Percentiles rank a stretch among this genome's conserved stretches.
These are phyloP conservation scores for Omphalea diandra DNA, from an alignment of 441 rosid genomes.

Conservation along the genomic window DNA sequence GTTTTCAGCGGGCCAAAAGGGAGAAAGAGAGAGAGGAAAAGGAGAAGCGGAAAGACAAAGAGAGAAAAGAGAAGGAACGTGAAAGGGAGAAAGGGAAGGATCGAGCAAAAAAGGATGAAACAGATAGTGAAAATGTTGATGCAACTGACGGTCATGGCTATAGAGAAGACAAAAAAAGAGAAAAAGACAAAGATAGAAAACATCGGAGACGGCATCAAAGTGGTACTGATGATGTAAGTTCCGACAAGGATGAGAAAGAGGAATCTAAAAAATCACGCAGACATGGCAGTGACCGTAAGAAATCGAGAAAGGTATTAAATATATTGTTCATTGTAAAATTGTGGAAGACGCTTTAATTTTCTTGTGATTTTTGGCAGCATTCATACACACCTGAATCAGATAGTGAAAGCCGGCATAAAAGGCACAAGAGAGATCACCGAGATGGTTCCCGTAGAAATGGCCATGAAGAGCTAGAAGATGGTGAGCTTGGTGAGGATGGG, in stretches of 20 bases:
- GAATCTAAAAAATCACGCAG: slow-evolving; percentile 77
- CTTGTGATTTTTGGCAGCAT: slow-evolving; percentile 47
- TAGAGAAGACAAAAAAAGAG: slow-evolving; percentile 76
- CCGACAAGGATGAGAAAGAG: slow-evolving; percentile 87
- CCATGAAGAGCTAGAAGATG: slow-evolving; percentile 86
- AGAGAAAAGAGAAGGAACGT: slow-evolving; percentile 64
- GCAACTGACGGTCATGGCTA: slow-evolving; percentile 50
- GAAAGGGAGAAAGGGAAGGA: slow-evolving; percentile 74
- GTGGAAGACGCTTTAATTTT: slow-evolving; percentile 8
- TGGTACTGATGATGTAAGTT: slow-evolving; percentile 67
- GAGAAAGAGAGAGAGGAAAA: slow-evolving; percentile 49
- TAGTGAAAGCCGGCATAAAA: slow-evolving; percentile 64
- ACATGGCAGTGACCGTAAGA: slow-evolving; percentile 85
- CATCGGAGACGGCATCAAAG: slow-evolving; percentile 80
- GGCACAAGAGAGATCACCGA: slow-evolving; percentile 67
- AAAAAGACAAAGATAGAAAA: slow-evolving; percentile 90
- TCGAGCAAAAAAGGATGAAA: slow-evolving; percentile 68
- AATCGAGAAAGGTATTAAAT: slow-evolving; percentile 74
- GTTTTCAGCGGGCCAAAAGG: slow-evolving; percentile 44
- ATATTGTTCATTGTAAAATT: slow-evolving; percentile 11
- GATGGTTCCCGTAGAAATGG: slow-evolving; percentile 54
- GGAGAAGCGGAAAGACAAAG: slow-evolving; percentile 33
- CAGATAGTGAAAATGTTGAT: slow-evolving; percentile 80
- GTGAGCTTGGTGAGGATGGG: slow-evolving; percentile 74
- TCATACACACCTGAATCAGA: slow-evolving; percentile 88